A percentile compares a stretch with the other conserved stretches of the same genome.
Evolutionary conservation across 2,329 filamentous ascomycete genomes (phyloP).

Genomic region (Elsinoe arachidis): DNA sequence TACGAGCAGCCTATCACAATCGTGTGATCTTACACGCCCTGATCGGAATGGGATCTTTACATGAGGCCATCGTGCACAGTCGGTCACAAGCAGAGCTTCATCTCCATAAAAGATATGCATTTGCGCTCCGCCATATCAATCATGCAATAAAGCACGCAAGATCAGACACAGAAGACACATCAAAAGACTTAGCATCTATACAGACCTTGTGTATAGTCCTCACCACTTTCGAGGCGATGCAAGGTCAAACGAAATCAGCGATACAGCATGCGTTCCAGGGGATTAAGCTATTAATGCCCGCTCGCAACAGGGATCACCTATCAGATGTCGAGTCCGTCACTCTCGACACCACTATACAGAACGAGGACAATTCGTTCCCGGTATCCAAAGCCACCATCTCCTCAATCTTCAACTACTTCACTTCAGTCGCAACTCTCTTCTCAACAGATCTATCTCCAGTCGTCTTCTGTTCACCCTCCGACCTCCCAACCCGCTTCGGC

Average conservation of each 20-base stretch:
- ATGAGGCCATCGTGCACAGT: neutral
- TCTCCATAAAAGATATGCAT: neutral
- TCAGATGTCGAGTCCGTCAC: neutral
- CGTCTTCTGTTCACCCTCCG: neutral
- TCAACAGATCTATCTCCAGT: neutral
- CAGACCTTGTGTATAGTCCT: conserved; percentile 1
- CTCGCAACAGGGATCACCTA: neutral
- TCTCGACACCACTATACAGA: neutral
- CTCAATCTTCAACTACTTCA: conserved; percentile 6
- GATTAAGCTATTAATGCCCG: neutral
- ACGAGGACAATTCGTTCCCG: neutral
- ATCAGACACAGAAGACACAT: neutral
- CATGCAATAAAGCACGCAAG: conserved; percentile 1
- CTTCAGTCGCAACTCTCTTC: neutral
- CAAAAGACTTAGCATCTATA: neutral
- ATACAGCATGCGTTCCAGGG: conserved; percentile 7
- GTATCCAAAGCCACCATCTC: neutral
- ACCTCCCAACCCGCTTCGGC: neutral
- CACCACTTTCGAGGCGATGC: conserved; percentile 5
- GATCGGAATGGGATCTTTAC: neutral
- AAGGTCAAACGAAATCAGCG: conserved; percentile 1
- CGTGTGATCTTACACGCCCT: neutral
- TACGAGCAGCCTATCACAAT: conserved; percentile 2
- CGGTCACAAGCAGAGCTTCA: neutral
- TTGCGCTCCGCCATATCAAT: conserved; percentile 4